Evolutionary conservation across 2,329 filamentous ascomycete genomes (phyloP).

Genomic region (Pseudogymnoascus sp.): DNA sequence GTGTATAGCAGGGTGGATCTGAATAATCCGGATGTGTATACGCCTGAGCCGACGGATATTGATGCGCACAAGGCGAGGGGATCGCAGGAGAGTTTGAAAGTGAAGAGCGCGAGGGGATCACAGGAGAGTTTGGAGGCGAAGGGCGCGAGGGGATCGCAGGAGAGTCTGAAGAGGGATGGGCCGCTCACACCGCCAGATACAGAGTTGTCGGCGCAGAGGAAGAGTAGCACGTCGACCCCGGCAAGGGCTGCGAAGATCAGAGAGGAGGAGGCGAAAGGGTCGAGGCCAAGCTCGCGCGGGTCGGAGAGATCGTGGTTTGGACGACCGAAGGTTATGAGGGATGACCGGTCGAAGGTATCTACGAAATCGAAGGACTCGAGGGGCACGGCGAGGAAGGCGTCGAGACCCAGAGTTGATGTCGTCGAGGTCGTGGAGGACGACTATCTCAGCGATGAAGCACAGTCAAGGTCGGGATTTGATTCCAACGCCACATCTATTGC

Average conservation of each 20-base stretch:
- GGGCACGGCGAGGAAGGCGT: conserved; percentile 44
- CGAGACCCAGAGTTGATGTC: conserved; percentile 18
- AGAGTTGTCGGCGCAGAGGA: conserved; percentile 42
- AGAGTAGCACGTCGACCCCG: conserved; percentile 21
- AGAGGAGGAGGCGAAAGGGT: conserved; percentile 31
- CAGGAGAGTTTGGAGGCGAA: conserved; percentile 33
- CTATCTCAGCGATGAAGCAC: conserved; percentile 12
- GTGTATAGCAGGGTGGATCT: conserved; percentile 46
- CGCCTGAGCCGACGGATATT: conserved; percentile 65
- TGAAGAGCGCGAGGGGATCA: conserved; percentile 31
- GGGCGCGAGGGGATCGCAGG: conserved; percentile 26
- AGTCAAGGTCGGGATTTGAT: conserved; percentile 26
- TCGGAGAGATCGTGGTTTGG: conserved; percentile 36
- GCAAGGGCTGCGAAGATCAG: conserved; percentile 31
- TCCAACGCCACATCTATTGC: conserved; percentile 34
- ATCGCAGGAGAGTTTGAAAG: conserved; percentile 38
- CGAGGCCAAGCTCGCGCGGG: conserved; percentile 37
- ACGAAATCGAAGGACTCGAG: conserved; percentile 48
- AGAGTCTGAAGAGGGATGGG: conserved; percentile 38
- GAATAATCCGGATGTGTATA: conserved; percentile 37
- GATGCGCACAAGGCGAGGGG: conserved; percentile 42
- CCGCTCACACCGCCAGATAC: conserved; percentile 59
- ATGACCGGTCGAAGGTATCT: conserved; percentile 46
- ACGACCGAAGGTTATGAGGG: conserved; percentile 24
- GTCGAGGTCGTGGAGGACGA: conserved; percentile 12